Evolutionary conservation across 495 filamentous ascomycete species (phyloP).

Genomic region (Aspergillus heteromorphus): DNA sequence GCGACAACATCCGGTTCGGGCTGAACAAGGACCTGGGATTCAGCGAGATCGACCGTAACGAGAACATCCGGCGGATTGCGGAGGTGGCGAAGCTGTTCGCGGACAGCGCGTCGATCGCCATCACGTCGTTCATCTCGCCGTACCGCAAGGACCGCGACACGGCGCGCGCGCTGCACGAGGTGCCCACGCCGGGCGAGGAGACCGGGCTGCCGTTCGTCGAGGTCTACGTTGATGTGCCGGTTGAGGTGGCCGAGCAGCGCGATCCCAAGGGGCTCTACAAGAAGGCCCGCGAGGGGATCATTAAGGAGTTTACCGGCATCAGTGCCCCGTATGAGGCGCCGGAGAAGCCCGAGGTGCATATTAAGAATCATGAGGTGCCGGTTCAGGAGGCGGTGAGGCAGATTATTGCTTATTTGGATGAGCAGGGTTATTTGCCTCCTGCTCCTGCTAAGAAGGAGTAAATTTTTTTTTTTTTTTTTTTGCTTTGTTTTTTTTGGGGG

Average conservation of each 20-base stretch:
- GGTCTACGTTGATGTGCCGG: constrained; percentile 80
- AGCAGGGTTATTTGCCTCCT: constrained; percentile 55
- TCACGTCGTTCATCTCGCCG: constrained; percentile 96
- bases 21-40: constrained; percentile 97
- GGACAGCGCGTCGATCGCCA: constrained; percentile 76
- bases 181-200: constrained; percentile 39
- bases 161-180: constrained; percentile 72
- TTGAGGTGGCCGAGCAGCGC: constrained; percentile 86
- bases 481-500: no score
- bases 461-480: constrained; percentile 4
- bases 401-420: constrained; percentile 76
- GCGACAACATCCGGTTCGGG: constrained; percentile 97
- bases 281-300: constrained; percentile 87
- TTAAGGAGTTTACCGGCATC: constrained; percentile 96
- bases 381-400: constrained; percentile 80
- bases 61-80: constrained; percentile 94
- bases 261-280: constrained; percentile 98
- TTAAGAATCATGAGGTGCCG: constrained; percentile 67
- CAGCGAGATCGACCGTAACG: constrained; percentile 84
- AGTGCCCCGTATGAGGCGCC: constrained; percentile 89
- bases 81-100: constrained; percentile 97
- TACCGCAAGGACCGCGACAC: constrained; percentile 80
- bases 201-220: constrained; percentile 81
- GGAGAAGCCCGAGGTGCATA: constrained; percentile 75
- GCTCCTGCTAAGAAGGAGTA: constrained; percentile 42